phyloP scores from a whole-genome alignment of 768 basidiomycete species.

The Neoboletus magnificus region DNA sequence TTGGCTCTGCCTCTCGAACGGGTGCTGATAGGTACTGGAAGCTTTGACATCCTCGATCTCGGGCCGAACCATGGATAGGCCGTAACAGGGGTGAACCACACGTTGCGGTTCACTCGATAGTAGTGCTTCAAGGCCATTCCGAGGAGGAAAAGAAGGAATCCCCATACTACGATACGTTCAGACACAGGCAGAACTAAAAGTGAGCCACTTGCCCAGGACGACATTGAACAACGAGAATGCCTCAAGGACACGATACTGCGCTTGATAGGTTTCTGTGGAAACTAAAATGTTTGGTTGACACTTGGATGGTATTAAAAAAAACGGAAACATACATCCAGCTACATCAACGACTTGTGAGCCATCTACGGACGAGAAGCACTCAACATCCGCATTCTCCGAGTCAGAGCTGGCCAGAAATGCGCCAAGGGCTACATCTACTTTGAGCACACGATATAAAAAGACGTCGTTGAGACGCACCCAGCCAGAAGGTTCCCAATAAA shows the following conservation, averaged over 20 bases:
- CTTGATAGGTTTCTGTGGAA: conserved; percentile 81
- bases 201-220: conserved; percentile 50
- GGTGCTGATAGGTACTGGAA: conserved; percentile 41
- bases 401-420: conserved; percentile 71
- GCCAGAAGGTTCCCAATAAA: conserved; percentile 73
- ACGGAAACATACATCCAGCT: conserved; percentile 57
- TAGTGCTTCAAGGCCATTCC: conserved; percentile 43
- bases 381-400: conserved; percentile 75
- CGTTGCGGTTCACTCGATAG: conserved; percentile 41
- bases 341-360: conserved; percentile 52
- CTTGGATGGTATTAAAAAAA: neutral
- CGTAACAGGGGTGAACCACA: conserved; percentile 72
- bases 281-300: conserved; percentile 41
- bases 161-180: conserved; percentile 40
- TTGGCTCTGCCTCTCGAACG: conserved; percentile 36
- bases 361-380: conserved; percentile 65
- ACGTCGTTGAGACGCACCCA: conserved; percentile 46
- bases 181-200: neutral
- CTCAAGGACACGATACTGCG: conserved; percentile 83
- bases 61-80: conserved; percentile 70
- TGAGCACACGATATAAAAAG: conserved; percentile 10
- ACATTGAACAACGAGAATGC: conserved; percentile 80
- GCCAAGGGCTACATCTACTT: conserved; percentile 57
- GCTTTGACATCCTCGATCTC: conserved; percentile 33
- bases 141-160: conserved; percentile 45